Conservation (phyloP, 768 basidiomycete species). For the Lepiota subincarnata region DNA sequence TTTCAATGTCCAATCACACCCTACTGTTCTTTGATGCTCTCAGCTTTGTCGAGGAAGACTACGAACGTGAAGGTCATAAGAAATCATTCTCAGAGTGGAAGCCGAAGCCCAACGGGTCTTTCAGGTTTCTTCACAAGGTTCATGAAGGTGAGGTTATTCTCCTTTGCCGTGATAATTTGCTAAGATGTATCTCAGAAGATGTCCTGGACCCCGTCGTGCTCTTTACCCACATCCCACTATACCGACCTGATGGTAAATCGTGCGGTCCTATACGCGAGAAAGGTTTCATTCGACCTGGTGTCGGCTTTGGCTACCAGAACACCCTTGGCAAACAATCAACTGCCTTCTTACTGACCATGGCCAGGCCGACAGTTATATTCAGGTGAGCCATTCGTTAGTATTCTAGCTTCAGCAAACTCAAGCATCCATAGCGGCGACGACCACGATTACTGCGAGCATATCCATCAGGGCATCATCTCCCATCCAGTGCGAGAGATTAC, state of each 20-base stretch:
- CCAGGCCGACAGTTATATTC: constrained; percentile 69
- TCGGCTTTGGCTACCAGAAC: constrained; percentile 83
- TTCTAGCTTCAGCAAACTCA: constrained; percentile 8
- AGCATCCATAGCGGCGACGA: constrained; percentile 71
- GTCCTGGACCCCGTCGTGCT: constrained; percentile 54
- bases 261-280: constrained; percentile 81
- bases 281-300: constrained; percentile 67
- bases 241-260: constrained; percentile 56
- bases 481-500: constrained; percentile 62
- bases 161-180: not conserved
- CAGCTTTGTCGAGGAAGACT: constrained; percentile 71
- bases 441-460: constrained; percentile 90
- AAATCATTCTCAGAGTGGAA: constrained; percentile 44
- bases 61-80: constrained; percentile 39
- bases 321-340: constrained; percentile 66
- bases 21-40: constrained; percentile 72
- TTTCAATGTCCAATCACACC: constrained; percentile 67
- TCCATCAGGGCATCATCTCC: constrained; percentile 33
- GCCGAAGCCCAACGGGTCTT: constrained; percentile 41
- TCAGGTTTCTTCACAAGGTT: constrained; percentile 49
- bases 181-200: constrained; percentile 20
- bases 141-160: constrained; percentile 28
- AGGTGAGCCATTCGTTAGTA: constrained; percentile 44
- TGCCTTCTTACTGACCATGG: constrained; percentile 55
- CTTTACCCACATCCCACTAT: constrained; percentile 88